Conservation (phyloP, 1,139 yeast genomes). For the Geotrichum australiense region DNA sequence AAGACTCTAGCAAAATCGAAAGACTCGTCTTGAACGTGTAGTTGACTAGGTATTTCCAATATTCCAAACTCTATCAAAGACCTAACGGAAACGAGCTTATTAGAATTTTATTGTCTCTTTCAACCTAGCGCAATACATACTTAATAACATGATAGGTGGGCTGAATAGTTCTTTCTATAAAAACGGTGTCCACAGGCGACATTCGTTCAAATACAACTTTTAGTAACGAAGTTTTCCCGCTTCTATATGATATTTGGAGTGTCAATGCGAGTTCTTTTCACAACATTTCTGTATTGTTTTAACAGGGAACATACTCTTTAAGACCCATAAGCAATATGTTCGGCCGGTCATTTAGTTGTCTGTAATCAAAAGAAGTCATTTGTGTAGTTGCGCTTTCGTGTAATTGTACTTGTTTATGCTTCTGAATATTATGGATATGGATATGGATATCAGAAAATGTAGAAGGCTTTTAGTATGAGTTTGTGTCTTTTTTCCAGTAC, state of each 20-base stretch:
- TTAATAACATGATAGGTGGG: conserved; percentile 45
- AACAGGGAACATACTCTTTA: too few relatives aligned
- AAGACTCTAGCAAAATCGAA: conserved; percentile 74
- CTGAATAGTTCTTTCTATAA: conserved; percentile 81
- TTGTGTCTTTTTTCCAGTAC: too few relatives aligned
- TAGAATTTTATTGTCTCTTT: neutral
- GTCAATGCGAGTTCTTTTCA: too few relatives aligned
- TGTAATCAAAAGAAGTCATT: too few relatives aligned
- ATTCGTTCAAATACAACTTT: conserved; percentile 93
- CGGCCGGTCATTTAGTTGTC: too few relatives aligned
- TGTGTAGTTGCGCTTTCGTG: too few relatives aligned
- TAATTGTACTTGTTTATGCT: too few relatives aligned
- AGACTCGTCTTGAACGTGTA: conserved; percentile 76
- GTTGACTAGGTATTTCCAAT: conserved; percentile 95
- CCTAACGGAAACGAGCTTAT: conserved; percentile 23
- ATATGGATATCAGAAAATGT: too few relatives aligned
- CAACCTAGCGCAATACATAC: conserved; percentile 2
- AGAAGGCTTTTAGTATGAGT: too few relatives aligned
- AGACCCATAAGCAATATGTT: too few relatives aligned
- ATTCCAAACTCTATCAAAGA: conserved; percentile 82
- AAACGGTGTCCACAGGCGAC: conserved; percentile 92
- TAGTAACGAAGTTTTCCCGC: conserved; percentile 86
- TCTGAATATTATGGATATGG: too few relatives aligned
- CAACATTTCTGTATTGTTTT: too few relatives aligned
- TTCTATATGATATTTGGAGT: conserved; percentile 12